Conservation (phyloP, 2,329 filamentous ascomycete genomes). For the Tolypocladium capitatum region DNA sequence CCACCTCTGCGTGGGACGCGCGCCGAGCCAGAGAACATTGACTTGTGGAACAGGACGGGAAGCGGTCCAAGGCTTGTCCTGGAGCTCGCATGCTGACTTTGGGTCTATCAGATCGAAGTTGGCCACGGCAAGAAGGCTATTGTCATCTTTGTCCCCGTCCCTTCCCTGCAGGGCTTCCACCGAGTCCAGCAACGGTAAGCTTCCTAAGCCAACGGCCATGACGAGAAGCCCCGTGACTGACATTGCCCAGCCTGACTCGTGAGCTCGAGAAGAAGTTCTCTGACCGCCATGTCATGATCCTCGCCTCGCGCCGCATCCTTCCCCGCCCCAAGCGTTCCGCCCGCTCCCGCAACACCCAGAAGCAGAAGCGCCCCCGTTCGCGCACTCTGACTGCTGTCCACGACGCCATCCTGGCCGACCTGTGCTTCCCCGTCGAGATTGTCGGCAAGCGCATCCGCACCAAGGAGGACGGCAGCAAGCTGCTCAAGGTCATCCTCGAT, state of each 20-base stretch:
- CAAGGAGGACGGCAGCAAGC: slow-evolving; percentile 97
- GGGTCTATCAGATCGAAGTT: slow-evolving; percentile 87
- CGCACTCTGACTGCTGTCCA: slow-evolving; percentile 97
- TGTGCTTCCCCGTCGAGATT: slow-evolving; percentile 99
- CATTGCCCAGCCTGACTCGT: slow-evolving; percentile 76
- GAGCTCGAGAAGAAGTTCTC: slow-evolving; percentile 99
- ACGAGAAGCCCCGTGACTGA: slow-evolving; percentile 8
- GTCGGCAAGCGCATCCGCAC: slow-evolving; percentile 98
- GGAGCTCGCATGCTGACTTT: slow-evolving; percentile 68
- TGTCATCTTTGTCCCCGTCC: slow-evolving; percentile 99
- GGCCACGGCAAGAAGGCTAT: slow-evolving; percentile 99
- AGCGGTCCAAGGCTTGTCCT: slow-evolving; percentile 60
- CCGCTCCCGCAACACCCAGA: slow-evolving; percentile 91
- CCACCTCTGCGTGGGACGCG: slow-evolving; percentile 11
- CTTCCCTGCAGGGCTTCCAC: slow-evolving; percentile 97
- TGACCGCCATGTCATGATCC: slow-evolving; percentile 98
- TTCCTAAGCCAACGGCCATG: neutral
- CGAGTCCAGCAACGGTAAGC: slow-evolving; percentile 98
- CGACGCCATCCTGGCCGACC: slow-evolving; percentile 94
- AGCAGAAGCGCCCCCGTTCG: slow-evolving; percentile 96
- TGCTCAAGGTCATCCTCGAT: slow-evolving; percentile 97
- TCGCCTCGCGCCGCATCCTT: slow-evolving; percentile 96
- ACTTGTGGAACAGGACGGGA: slow-evolving; percentile 56
- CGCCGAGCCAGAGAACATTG: slow-evolving; percentile 23
- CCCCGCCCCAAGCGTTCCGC: slow-evolving; percentile 97